phyloP scores from a whole-genome alignment of 2,329 filamentous ascomycete genomes.

The Pseudonectria foliicola region DNA sequence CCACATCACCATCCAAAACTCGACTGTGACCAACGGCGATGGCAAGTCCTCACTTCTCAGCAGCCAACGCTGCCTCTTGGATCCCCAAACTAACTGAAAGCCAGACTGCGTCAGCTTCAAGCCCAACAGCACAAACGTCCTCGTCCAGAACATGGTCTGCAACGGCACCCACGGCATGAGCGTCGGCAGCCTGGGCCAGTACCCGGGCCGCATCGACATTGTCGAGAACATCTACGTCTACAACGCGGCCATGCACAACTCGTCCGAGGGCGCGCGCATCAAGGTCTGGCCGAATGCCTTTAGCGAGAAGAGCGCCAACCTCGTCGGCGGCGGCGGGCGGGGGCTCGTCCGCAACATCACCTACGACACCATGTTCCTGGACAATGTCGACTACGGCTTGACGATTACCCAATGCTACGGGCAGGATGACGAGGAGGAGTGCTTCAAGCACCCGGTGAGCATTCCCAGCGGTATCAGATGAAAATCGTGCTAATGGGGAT shows the following conservation, averaged over 20 bases:
- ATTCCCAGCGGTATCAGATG: no score
- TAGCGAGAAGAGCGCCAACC: slow-evolving; percentile 3
- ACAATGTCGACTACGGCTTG: slow-evolving; percentile 5
- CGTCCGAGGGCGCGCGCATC: slow-evolving; percentile 58
- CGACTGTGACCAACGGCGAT: slow-evolving; percentile 57
- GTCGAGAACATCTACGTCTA: slow-evolving; percentile 59
- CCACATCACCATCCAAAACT: slow-evolving; percentile 59
- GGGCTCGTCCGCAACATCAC: slow-evolving; percentile 4
- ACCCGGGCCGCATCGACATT: slow-evolving; percentile 53
- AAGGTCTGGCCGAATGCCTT: slow-evolving; percentile 59
- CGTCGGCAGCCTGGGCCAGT: slow-evolving; percentile 64
- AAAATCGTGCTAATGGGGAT: no score
- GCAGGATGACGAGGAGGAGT: slow-evolving; percentile 4
- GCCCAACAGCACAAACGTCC: slow-evolving; percentile 60
- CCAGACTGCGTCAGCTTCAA: slow-evolving; percentile 66
- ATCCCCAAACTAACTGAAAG: no score
- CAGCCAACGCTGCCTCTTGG: no score
- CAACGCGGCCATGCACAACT: slow-evolving; percentile 50
- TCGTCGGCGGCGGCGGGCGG: slow-evolving; percentile 5
- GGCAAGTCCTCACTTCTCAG: background rate
- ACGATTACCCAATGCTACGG: slow-evolving; percentile 7
- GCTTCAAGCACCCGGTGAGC: slow-evolving; percentile 2
- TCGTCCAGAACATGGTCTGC: slow-evolving; percentile 59
- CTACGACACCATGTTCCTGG: slow-evolving; percentile 6
- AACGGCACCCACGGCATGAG: slow-evolving; percentile 64